Conservation (phyloP, 768 basidiomycete species). For the Xerocomellus dryophilus region DNA sequence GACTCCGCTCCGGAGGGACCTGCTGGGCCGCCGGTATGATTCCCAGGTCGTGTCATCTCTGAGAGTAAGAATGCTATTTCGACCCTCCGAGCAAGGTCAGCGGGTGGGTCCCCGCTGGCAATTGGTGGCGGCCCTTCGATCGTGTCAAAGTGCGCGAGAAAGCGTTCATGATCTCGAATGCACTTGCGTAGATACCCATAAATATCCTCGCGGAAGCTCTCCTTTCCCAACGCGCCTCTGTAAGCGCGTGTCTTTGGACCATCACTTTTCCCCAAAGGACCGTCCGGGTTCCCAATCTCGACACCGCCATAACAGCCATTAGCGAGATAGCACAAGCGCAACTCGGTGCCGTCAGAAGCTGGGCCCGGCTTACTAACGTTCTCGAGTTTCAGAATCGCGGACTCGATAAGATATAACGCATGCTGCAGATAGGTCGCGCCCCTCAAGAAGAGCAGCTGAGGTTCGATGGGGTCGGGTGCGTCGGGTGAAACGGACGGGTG, state of each 20-base stretch:
- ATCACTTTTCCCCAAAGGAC: conserved; percentile 60
- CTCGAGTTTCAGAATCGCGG: conserved; percentile 67
- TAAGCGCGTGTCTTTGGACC: conserved; percentile 67
- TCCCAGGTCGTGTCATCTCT: conserved; percentile 65
- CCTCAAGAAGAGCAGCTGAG: conserved; percentile 78
- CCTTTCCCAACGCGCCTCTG: conserved; percentile 52
- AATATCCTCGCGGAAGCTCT: conserved; percentile 59
- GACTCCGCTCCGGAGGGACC: conserved; percentile 38
- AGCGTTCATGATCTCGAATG: conserved; percentile 82
- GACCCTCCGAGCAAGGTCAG: conserved; percentile 49
- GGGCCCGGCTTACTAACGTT: conserved; percentile 56
- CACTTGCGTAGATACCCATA: conserved; percentile 62
- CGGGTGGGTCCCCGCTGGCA: conserved; percentile 12
- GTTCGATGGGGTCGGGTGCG: conserved; percentile 85
- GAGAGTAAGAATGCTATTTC: conserved; percentile 69
- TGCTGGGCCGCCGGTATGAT: conserved; percentile 36
- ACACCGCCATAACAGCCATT: conserved; percentile 80
- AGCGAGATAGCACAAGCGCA: conserved; percentile 73
- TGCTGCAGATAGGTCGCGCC: conserved; percentile 83
- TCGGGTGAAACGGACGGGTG: conserved; percentile 74
- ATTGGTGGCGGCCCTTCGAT: conserved; percentile 44
- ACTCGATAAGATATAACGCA: conserved; percentile 71
- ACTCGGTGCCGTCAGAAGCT: conserved; percentile 62
- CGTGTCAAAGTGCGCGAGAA: conserved; percentile 78
- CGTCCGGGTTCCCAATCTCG: conserved; percentile 78